Evolutionary conservation across 2,329 filamentous ascomycete species (phyloP).

Genomic region (Colletotrichum somersetense): DNA sequence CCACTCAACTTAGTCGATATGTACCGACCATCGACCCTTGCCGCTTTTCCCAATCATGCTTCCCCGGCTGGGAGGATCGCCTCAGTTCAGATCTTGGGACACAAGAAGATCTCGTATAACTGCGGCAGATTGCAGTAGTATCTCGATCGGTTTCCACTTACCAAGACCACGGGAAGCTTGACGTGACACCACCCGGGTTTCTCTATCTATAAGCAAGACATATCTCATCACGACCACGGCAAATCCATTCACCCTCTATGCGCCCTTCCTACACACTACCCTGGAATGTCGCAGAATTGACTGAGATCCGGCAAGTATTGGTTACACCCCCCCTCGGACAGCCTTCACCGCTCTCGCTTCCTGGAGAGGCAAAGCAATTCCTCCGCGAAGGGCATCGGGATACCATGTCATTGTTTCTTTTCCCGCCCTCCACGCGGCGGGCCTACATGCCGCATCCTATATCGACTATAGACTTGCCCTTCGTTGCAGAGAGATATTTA

Average conservation of each 20-base stretch:
- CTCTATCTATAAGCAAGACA: conserved; percentile 41
- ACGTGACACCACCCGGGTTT: conserved; percentile 40
- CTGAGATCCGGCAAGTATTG: conserved; percentile 44
- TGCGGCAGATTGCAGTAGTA: conserved; percentile 43
- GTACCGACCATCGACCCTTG: conserved; percentile 25
- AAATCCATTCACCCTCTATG: conserved; percentile 34
- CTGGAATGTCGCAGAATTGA: conserved; percentile 43
- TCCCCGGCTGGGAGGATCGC: conserved; percentile 31
- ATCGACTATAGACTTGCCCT: conserved; percentile 11
- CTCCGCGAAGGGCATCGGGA: conserved; percentile 12
- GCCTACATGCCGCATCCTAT: conserved; percentile 16
- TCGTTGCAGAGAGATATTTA: conserved; percentile 33
- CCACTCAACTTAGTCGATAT: background rate
- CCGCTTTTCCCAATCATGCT: conserved; percentile 24
- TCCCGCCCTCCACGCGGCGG: conserved; percentile 17
- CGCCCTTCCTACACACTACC: conserved; percentile 38
- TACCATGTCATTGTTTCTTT: conserved; percentile 37
- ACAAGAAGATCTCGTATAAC: conserved; percentile 45
- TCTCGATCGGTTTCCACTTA: conserved; percentile 43
- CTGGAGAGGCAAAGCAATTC: conserved; percentile 25
- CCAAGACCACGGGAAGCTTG: conserved; percentile 41
- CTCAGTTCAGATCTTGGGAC: conserved; percentile 38
- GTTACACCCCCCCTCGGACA: conserved; percentile 41
- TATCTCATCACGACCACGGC: conserved; percentile 35
- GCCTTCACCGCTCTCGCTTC: conserved; percentile 43